Conservation (phyloP, 1,284 basidiomycete species). For the Puccinia polysora region DNA sequence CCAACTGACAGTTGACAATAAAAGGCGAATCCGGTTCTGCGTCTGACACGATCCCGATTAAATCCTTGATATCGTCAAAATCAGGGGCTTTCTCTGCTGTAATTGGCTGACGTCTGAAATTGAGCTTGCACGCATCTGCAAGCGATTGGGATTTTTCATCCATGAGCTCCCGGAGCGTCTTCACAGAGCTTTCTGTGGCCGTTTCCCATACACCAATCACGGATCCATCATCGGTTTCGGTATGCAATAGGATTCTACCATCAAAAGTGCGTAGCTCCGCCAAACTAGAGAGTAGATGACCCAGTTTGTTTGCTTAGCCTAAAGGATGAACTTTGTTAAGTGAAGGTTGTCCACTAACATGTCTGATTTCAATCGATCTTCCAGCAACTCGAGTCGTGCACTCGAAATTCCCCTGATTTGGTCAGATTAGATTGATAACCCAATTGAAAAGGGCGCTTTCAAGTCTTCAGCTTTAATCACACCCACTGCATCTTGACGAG, state of each 20-base stretch:
- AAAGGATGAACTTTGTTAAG: not conserved
- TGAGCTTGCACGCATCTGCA: constrained; percentile 46
- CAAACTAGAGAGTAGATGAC: constrained; percentile 52
- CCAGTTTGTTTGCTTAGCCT: not conserved
- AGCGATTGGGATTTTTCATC: constrained; percentile 57
- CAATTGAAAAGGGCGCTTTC: constrained; percentile 56
- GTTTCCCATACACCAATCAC: constrained; percentile 96
- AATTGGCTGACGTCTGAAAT: constrained; percentile 53
- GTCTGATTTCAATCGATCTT: constrained; percentile 86
- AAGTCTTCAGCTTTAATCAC: not conserved
- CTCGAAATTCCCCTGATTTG: constrained; percentile 87
- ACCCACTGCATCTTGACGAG: too few relatives aligned
- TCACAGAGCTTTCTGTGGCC: constrained; percentile 65
- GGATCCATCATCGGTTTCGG: constrained; percentile 78
- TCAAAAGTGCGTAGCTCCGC: constrained; percentile 76
- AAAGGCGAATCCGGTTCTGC: constrained; percentile 72
- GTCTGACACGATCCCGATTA: constrained; percentile 78
- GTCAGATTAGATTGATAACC: constrained; percentile 59
- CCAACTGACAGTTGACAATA: constrained; percentile 93
- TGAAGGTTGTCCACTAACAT: constrained; percentile 55
- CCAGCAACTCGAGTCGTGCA: constrained; percentile 76
- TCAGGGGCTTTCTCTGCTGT: constrained; percentile 53
- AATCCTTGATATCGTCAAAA: constrained; percentile 53
- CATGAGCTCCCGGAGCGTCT: constrained; percentile 88
- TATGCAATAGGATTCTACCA: constrained; percentile 81